Percentiles rank a stretch among this genome's conserved stretches.
These are phyloP conservation scores for Ochromonas danica DNA, from an alignment of 108 stramenopile species.

Conservation along the genomic window DNA sequence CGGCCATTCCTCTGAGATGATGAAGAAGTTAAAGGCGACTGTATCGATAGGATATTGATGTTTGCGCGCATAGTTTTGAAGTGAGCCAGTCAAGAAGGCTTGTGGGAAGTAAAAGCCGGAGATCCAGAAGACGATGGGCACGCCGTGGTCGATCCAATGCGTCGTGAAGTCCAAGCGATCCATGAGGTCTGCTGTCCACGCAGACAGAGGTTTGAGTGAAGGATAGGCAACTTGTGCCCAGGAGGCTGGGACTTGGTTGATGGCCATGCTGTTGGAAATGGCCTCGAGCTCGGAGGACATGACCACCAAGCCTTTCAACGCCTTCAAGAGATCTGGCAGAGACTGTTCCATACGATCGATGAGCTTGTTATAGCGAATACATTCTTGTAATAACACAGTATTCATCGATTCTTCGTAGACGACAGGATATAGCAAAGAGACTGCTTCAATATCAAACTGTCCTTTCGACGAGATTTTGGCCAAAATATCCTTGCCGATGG, in stretches of 20 bases:
- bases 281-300: constrained; percentile 62
- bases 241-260: constrained; percentile 50
- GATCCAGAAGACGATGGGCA: constrained; percentile 59
- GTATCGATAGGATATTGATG: constrained; percentile 59
- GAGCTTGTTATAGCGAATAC: constrained; percentile 60
- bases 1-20: constrained; percentile 43
- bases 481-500: constrained; percentile 41
- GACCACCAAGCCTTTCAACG: constrained; percentile 62
- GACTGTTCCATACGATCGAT: constrained; percentile 45
- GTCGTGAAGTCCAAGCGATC: constrained; percentile 50
- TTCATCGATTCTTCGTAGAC: constrained; percentile 66
- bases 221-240: constrained; percentile 62
- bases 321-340: constrained; percentile 54
- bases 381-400: constrained; percentile 63
- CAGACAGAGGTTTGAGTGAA: constrained; percentile 52
- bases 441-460: constrained; percentile 50
- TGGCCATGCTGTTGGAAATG: constrained; percentile 48
- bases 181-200: constrained; percentile 55
- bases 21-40: constrained; percentile 51
- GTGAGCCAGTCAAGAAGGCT: constrained; percentile 60
- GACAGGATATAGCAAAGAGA: constrained; percentile 57
- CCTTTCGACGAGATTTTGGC: constrained; percentile 40
- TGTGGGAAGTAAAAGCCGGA: constrained; percentile 62
- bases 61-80: constrained; percentile 60
- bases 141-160: constrained; percentile 53